A percentile compares a stretch with the other conserved stretches of the same genome.
These are phyloP conservation scores for Cordyceps sp. DNA, from an alignment of 2,329 filamentous ascomycete genomes.

Conservation along the genomic window DNA sequence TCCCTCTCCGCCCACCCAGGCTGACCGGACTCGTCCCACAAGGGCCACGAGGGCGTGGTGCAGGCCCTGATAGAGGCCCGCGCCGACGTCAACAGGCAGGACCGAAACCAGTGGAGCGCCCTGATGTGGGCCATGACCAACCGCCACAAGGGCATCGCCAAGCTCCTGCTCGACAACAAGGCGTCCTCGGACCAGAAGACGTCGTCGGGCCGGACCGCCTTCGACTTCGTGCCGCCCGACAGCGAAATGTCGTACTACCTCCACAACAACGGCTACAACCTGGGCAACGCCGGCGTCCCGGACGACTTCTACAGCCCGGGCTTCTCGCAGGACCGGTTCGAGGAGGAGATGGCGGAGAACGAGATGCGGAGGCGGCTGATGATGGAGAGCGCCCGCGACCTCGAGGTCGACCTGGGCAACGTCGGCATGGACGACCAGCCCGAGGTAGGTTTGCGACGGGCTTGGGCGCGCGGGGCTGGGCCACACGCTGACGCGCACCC, in stretches of 20 bases:
- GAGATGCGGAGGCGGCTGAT: slow-evolving; percentile 93
- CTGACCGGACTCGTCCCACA: too few relatives aligned
- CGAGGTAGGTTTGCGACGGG: slow-evolving; percentile 42
- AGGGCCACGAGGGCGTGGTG: slow-evolving; percentile 83
- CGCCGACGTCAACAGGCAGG: slow-evolving; percentile 80
- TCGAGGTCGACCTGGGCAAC: slow-evolving; percentile 92
- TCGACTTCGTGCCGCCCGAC: slow-evolving; percentile 88
- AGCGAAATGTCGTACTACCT: slow-evolving; percentile 95
- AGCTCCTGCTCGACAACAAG: slow-evolving; percentile 78
- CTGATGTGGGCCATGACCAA: slow-evolving; percentile 99
- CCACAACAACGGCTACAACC: slow-evolving; percentile 83
- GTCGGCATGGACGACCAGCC: slow-evolving; percentile 91
- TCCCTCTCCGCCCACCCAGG: slow-evolving; percentile 15
- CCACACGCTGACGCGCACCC: slow-evolving; percentile 8
- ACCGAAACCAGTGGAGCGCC: slow-evolving; percentile 92
- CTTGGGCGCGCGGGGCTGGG: background rate
- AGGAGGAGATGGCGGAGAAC: slow-evolving; percentile 93
- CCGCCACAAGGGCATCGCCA: slow-evolving; percentile 87
- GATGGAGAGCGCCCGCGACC: slow-evolving; percentile 97
- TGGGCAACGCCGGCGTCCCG: slow-evolving; percentile 60
- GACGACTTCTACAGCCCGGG: slow-evolving; percentile 93
- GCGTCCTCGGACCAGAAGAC: slow-evolving; percentile 95
- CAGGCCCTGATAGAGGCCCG: slow-evolving; percentile 69
- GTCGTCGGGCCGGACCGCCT: slow-evolving; percentile 79
- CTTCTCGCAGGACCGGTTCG: slow-evolving; percentile 82